Conservation (phyloP, 2,329 filamentous ascomycete species). For the Clonostachys solani region DNA sequence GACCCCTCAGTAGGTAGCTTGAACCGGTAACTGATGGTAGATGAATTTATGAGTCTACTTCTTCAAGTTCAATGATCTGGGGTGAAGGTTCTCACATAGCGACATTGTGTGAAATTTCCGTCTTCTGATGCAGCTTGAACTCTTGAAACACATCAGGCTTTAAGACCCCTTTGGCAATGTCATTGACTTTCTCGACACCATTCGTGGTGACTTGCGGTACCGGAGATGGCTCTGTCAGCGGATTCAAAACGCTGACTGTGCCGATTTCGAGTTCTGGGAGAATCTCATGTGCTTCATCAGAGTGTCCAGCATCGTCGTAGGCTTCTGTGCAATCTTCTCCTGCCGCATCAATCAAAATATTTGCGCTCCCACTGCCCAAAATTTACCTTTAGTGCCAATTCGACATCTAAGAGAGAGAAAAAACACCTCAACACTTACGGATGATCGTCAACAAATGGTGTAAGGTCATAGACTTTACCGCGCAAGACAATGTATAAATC, state of each 20-base stretch:
- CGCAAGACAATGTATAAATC: conserved; percentile 82
- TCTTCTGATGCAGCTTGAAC: conserved; percentile 93
- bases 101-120: conserved; percentile 93
- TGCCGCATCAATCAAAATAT: background rate
- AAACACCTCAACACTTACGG: conserved; percentile 51
- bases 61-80: background rate
- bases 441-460: conserved; percentile 87
- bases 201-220: too few relatives aligned
- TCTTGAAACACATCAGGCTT: conserved; percentile 87
- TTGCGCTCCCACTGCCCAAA: background rate
- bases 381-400: background rate
- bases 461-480: conserved; percentile 83
- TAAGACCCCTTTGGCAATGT: conserved; percentile 45
- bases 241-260: background rate
- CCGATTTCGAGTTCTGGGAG: background rate
- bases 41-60: conserved; percentile 2
- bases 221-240: too few relatives aligned
- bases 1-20: conserved; percentile 70
- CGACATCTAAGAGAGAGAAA: background rate
- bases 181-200: too few relatives aligned
- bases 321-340: background rate
- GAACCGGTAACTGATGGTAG: conserved; percentile 74
- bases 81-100: conserved; percentile 61
- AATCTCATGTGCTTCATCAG: background rate
- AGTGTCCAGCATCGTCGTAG: background rate